Percentiles rank a stretch among this genome's conserved stretches.
These are phyloP conservation scores for Suhomyces bolitotheri DNA, from an alignment of 1,139 yeast genomes.

Conservation along the genomic window DNA sequence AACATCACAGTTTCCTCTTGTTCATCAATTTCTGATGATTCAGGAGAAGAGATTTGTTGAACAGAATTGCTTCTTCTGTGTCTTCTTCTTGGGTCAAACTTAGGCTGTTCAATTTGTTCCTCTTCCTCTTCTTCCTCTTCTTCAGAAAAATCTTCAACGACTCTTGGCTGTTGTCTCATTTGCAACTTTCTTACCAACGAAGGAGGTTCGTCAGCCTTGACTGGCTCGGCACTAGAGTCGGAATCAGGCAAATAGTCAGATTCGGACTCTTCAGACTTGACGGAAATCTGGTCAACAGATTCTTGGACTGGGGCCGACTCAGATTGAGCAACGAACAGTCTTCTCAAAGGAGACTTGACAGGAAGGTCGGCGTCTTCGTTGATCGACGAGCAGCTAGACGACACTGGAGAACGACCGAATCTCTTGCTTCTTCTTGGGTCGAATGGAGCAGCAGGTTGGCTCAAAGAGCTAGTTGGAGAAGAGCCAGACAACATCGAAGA, in stretches of 20 bases:
- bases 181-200: constrained; percentile 16
- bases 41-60: constrained; percentile 15
- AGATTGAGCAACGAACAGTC: constrained; percentile 9
- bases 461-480: constrained; percentile 15
- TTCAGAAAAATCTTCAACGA: constrained; percentile 9
- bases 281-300: constrained; percentile 8
- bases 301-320: constrained; percentile 10
- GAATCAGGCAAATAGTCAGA: constrained; percentile 4
- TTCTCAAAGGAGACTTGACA: constrained; percentile 18
- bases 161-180: constrained; percentile 11
- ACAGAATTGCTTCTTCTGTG: constrained; percentile 18
- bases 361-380: constrained; percentile 16
- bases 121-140: constrained; percentile 13
- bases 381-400: constrained; percentile 18
- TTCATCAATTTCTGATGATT: constrained; percentile 17
- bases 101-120: constrained; percentile 8
- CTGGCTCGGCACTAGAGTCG: constrained; percentile 7
- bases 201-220: constrained; percentile 10
- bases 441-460: constrained; percentile 20
- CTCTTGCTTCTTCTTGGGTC: constrained; percentile 26
- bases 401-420: constrained; percentile 16
- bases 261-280: not conserved
- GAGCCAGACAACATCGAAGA: constrained; percentile 15
- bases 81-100: constrained; percentile 22
- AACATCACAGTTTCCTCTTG: constrained; percentile 13